Conservation (phyloP, 768 basidiomycete species). For the Sistotremastrum niveocremeum region DNA sequence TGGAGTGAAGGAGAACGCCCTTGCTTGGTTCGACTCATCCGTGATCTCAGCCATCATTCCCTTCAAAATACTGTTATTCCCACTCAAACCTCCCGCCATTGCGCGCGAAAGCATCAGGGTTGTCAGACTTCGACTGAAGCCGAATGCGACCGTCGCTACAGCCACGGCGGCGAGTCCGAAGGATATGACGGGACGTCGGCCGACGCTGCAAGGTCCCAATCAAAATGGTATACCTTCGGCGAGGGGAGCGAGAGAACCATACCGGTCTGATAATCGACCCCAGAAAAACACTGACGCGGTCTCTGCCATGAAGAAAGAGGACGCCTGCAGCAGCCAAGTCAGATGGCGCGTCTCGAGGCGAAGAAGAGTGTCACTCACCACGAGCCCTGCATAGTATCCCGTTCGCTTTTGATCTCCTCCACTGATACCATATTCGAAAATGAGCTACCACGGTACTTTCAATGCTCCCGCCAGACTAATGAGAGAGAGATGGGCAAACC, state of each 20-base stretch:
- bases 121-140: too few relatives aligned
- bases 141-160: too few relatives aligned
- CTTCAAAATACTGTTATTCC: constrained; percentile 35
- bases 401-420: constrained; percentile 30
- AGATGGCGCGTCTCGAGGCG: not conserved
- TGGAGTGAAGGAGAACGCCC: constrained; percentile 26
- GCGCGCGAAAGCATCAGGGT: too few relatives aligned
- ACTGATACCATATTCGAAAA: constrained; percentile 41
- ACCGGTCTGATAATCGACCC: constrained; percentile 29
- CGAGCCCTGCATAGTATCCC: constrained; percentile 36
- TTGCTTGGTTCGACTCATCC: constrained; percentile 27
- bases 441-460: constrained; percentile 25
- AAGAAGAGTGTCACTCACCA: constrained; percentile 18
- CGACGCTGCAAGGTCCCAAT: constrained; percentile 8
- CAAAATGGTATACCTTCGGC: too few relatives aligned
- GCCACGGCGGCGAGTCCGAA: constrained; percentile 18
- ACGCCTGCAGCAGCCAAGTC: constrained; percentile 16
- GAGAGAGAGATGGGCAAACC: not conserved
- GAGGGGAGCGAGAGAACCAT: too few relatives aligned
- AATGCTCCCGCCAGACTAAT: too few relatives aligned
- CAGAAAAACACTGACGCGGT: constrained; percentile 29
- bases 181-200: constrained; percentile 49
- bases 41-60: constrained; percentile 32
- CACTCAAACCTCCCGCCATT: constrained; percentile 19
- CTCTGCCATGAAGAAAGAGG: constrained; percentile 29